Base-by-base conservation (phyloP, 2,329 filamentous ascomycete genomes). In the Phoma sp. region DNA sequence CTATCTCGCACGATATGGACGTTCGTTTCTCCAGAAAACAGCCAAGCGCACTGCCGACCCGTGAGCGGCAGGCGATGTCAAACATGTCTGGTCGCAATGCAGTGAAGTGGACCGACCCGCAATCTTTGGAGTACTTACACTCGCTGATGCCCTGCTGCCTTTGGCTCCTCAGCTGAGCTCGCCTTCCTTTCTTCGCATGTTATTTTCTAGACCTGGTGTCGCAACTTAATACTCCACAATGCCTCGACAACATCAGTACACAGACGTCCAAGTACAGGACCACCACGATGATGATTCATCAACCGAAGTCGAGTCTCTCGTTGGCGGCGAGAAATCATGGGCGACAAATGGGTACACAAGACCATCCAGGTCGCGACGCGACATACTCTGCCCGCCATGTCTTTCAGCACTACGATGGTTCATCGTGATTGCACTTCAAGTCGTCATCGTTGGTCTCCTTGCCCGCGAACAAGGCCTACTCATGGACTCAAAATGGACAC, bases 221-320 rank as follows among this genome's bases (percentile, higher is more conserved):
- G 39, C 49, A 24, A n/a, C 30, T 32, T 33, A 47, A 43, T 47
- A 33, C 32, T 13, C 44, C 36, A 69, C 52, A 45, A 73, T 71
- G 70, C 57, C 65, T 56, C 63, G 60, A n/a, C 58, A 65, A 55
- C 69, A 71, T 50, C 57, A 66, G 9, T 73, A 73, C 57, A 64
- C 66, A 49, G 58, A 69, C 39, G 58, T 73, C 30, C 60, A 55
- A 7, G 49, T 55, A 10, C 53, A 61, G 13, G 66, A 69, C 35
- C 58, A 59, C 37, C 61, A 68, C 33, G 67, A 70, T 29, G 67
- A 70, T 50, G 66, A 69, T 44, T 71, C 70, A 14, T 68, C 67
- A 11, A 73, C 70, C 2, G 70, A 73, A 45, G 70, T 73, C 2
- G 70, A 71, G 43, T 71, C 68, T 2, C 55, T 73, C 1, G 62